Evolutionary conservation across 495 filamentous ascomycete species (phyloP).

Genomic region (Aspergillus taichungensis): DNA sequence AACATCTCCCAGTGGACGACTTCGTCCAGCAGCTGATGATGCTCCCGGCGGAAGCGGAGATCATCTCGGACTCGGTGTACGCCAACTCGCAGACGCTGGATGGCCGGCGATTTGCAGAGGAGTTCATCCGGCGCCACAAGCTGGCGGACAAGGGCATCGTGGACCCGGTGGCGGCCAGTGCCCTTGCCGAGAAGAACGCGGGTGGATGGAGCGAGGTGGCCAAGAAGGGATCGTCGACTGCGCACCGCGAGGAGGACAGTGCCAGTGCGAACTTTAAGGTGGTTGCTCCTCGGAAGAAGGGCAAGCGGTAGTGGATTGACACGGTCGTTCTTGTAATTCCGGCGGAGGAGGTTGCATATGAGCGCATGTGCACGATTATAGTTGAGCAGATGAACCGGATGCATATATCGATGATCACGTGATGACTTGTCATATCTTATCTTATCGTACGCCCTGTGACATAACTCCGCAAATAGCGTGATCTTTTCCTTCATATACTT

Average conservation of each 20-base stretch:
- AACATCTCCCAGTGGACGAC: conserved; percentile 55
- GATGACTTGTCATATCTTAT: too few species aligned
- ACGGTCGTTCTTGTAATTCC: conserved; percentile 7
- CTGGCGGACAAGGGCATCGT: conserved; percentile 83
- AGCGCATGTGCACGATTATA: too few species aligned
- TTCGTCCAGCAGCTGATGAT: conserved; percentile 66
- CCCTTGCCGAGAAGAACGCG: conserved; percentile 35
- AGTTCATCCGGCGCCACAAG: conserved; percentile 87
- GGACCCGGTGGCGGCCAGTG: conserved; percentile 38
- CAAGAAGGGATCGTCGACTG: conserved; percentile 65
- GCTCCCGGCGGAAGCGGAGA: conserved; percentile 64
- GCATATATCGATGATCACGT: too few species aligned
- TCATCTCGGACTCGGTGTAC: conserved; percentile 88
- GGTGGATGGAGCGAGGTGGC: conserved; percentile 97
- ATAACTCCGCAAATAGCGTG: too few species aligned
- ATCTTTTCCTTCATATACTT: too few species aligned
- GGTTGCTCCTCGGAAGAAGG: conserved; percentile 88
- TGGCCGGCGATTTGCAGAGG: conserved; percentile 84
- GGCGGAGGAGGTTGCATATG: too few species aligned
- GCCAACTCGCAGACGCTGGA: conserved; percentile 77
- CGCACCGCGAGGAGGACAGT: conserved; percentile 41
- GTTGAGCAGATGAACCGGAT: too few species aligned
- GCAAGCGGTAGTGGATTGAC: conserved; percentile 72
- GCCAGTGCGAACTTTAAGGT: conserved; percentile 70
- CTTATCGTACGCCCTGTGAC: too few species aligned